phyloP scores from a whole-genome alignment of 805 yeast genomes.

The Starmerella kuoi region DNA sequence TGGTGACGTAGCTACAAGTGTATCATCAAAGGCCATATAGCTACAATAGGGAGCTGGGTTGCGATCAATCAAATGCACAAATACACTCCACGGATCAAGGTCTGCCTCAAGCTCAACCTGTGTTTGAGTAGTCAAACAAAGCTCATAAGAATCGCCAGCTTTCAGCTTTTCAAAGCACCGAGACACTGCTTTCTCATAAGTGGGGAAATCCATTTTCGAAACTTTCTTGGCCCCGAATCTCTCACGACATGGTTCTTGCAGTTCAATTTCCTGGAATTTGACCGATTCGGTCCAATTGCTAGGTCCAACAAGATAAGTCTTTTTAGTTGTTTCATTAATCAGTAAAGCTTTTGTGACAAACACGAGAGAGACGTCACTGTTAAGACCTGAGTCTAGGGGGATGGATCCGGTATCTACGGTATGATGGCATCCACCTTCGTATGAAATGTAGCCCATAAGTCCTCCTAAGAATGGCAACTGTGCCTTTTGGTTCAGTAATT shows the following conservation, averaged over 20 bases:
- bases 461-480: constrained; percentile 84
- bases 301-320: constrained; percentile 14
- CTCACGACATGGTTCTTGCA: background rate
- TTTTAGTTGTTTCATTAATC: constrained; percentile 5
- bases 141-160: constrained; percentile 84
- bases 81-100: constrained; percentile 62
- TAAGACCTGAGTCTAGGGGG: constrained; percentile 10
- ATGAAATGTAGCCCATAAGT: constrained; percentile 68
- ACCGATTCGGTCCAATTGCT: constrained; percentile 3
- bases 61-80: constrained; percentile 51
- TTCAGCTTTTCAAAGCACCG: constrained; percentile 55
- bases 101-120: constrained; percentile 29
- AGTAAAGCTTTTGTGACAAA: constrained; percentile 18
- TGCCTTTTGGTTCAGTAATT: constrained; percentile 6
- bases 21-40: constrained; percentile 55
- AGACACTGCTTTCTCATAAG: constrained; percentile 45
- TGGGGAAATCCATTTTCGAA: background rate
- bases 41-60: constrained; percentile 94
- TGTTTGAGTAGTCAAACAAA: constrained; percentile 76
- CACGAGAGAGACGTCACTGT: constrained; percentile 23
- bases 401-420: constrained; percentile 2
- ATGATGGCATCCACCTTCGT: constrained; percentile 51
- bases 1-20: constrained; percentile 79
- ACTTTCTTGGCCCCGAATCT: background rate
- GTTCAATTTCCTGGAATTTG: background rate